Evolutionary conservation across 169 alveolate species (phyloP), one percentile per base, ranked within the genome.

Genomic region (Cryptosporidium sp.): DNA sequence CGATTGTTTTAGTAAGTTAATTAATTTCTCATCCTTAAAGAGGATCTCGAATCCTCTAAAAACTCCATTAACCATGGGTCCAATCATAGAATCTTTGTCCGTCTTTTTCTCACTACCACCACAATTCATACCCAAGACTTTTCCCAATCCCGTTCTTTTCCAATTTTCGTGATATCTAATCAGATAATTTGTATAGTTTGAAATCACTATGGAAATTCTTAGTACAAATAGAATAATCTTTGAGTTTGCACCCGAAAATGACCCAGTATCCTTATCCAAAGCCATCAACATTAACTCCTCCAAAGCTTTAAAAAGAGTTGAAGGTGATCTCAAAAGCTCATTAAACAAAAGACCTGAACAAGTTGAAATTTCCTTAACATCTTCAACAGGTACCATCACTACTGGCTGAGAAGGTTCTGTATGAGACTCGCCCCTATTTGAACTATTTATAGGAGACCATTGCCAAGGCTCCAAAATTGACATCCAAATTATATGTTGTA

Each of bases 271-370:
- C 18, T 75, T 86, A 45, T 91, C 94, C 8, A 91, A 16, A 26
- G 93, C 93, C 45, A 85, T 75, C 48, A 69, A 86, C 71, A 91
- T 70, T n/a, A 91, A 37, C 31, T 67, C 86, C 35, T 41, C 92
- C 33, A 91, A 71, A 6, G 86, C 73, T 18, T 61, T 50, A 26
- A 93, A 84, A 21, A 93, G 71, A 18, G 92, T 71, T 41, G 86
- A 69, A n/a, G 91, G 89, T 18, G 95, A 91, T 59, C 59, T 75
- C 58, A 86, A 69, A 52, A 94, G 68, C 85, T 94, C 97, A 69
- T 94, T 94, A 52, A 93, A 92, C 65, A 94, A 84, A 35, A 94
- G 91, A 5, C 97, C 97, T 51, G 93, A 91, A 14, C 94, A 86
- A 18, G 97, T 94, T 21, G 86, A 75, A 23, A 75, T 75, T 16